Base-by-base conservation (phyloP, 1,284 basidiomycete species). In the Fomitopsis schrenkii region DNA sequence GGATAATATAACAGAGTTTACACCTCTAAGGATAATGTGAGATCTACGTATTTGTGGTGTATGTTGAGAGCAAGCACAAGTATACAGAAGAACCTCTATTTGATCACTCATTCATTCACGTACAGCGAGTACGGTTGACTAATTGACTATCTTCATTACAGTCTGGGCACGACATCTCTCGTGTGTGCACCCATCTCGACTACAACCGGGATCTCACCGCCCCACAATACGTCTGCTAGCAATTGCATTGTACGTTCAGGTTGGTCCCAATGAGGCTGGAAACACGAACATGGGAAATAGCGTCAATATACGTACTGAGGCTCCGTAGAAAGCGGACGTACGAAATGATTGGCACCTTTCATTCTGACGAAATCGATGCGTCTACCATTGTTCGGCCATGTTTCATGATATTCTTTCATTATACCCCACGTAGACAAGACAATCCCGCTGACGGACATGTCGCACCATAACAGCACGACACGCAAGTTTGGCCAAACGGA, bases 211-310 rank as follows among this genome's bases (percentile, higher is more conserved):
- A 26, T 46, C 9, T 48, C 46, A 2, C 9, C 46, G 26, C 10
- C 12, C 46, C 46, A 62, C 8, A 59, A 15, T 2, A 62, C 8
- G 10, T 26, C 36, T 3, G 52, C 61, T 10, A 62, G 48, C 9
- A 59, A 19, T 33, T 56, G 17, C 42, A 56, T 44, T 9, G 61
- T 59, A 38, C 30, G 26, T 54, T 62, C 58, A 2, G 61, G 58
- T 14, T 59, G 41, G 38, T 62, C 54, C 61, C 61, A 62, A 28
- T 62, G 61, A 7, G 61, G 58, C 61, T 62, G 26, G 36, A 42
- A 19, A 35, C 30, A 42, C 33, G n/a, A 26, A 17, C 46, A 3
- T 26, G 8, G 46, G 6, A 12, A 2, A 55, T 36, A 14, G 3
- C 48, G 5, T 59, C 22, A 22, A 2, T 1, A 22, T 22, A 22